Evolutionary conservation across 2,329 filamentous ascomycete genomes (phyloP).

Genomic region (Epichloe baconii): DNA sequence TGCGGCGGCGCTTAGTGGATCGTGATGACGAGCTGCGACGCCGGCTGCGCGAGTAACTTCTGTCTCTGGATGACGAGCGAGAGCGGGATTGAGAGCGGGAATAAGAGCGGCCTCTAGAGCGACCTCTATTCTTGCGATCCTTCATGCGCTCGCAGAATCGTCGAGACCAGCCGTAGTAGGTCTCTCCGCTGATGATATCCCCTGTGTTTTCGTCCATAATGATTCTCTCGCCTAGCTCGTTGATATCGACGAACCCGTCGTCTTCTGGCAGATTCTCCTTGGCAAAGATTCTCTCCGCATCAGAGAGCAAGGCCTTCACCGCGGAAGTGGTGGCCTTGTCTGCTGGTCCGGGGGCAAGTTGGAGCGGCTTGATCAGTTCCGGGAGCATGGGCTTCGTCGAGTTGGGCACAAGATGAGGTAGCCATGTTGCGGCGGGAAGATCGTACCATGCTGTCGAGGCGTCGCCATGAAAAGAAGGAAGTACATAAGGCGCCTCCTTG

Average conservation of each 20-base stretch:
- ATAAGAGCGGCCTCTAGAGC: conserved; percentile 20
- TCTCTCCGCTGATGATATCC: conserved; percentile 51
- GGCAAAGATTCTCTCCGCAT: conserved; percentile 56
- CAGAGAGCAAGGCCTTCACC: conserved; percentile 56
- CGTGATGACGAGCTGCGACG: conserved; percentile 20
- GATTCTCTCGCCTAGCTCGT: conserved; percentile 60
- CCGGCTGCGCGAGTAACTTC: conserved; percentile 15
- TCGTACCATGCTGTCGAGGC: conserved; percentile 64
- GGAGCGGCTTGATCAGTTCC: conserved; percentile 55
- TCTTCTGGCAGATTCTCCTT: conserved; percentile 35
- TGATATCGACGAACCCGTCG: conserved; percentile 48
- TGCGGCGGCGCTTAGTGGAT: conserved; percentile 17
- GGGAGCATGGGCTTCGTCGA: conserved; percentile 63
- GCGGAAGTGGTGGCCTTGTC: conserved; percentile 51
- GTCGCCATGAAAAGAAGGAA: conserved; percentile 71
- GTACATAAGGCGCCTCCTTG: conserved; percentile 51
- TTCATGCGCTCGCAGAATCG: conserved; percentile 75
- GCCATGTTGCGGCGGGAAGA: conserved; percentile 67
- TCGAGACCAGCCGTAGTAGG: conserved; percentile 81
- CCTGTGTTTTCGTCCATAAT: conserved; percentile 53
- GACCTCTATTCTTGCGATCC: conserved; percentile 25
- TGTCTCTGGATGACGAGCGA: conserved; percentile 10
- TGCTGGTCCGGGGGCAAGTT: conserved; percentile 55
- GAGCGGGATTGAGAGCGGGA: conserved; percentile 19
- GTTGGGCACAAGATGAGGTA: conserved; percentile 66